Conservation (phyloP, 2,329 filamentous ascomycete genomes). For the Proliferodiscus dingleyae region DNA sequence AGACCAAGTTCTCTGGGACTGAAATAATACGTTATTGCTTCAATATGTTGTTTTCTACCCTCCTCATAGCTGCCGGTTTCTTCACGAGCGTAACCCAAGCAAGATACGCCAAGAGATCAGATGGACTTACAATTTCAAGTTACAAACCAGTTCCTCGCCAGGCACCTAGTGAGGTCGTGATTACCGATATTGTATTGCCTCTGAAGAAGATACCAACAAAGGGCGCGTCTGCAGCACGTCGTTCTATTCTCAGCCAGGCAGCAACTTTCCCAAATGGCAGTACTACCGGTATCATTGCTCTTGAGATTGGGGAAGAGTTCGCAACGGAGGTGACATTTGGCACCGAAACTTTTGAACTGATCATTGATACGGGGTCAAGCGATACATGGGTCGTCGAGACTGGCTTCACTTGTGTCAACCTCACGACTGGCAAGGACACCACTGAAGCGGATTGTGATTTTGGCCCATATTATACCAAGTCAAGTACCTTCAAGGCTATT, state of each 20-base stretch:
- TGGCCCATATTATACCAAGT: slow-evolving; percentile 10
- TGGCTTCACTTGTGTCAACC: slow-evolving; percentile 34
- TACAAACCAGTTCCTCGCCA: not conserved
- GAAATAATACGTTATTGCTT: too few species aligned
- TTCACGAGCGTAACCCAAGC: not conserved
- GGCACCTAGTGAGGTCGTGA: not conserved
- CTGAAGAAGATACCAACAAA: not conserved
- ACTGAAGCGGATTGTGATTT: slow-evolving; percentile 10
- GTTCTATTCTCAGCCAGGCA: not conserved
- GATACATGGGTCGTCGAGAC: slow-evolving; percentile 41
- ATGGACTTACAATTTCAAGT: not conserved
- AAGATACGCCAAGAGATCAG: not conserved
- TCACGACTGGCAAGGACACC: slow-evolving; percentile 11
- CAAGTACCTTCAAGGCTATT: slow-evolving; percentile 34
- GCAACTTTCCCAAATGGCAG: not conserved
- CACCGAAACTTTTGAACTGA: slow-evolving; percentile 32
- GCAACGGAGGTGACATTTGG: slow-evolving; percentile 24
- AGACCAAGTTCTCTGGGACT: too few species aligned
- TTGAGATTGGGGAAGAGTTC: not conserved
- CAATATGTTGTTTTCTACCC: not conserved
- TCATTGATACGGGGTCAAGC: slow-evolving; percentile 43
- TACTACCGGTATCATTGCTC: not conserved
- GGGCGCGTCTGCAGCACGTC: not conserved
- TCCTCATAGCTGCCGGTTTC: not conserved
- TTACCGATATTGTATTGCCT: not conserved